A percentile compares a stretch with the other conserved stretches of the same genome.
phyloP scores from a whole-genome alignment of 2,329 filamentous ascomycete genomes.

The Akanthomyces uredinophilus region DNA sequence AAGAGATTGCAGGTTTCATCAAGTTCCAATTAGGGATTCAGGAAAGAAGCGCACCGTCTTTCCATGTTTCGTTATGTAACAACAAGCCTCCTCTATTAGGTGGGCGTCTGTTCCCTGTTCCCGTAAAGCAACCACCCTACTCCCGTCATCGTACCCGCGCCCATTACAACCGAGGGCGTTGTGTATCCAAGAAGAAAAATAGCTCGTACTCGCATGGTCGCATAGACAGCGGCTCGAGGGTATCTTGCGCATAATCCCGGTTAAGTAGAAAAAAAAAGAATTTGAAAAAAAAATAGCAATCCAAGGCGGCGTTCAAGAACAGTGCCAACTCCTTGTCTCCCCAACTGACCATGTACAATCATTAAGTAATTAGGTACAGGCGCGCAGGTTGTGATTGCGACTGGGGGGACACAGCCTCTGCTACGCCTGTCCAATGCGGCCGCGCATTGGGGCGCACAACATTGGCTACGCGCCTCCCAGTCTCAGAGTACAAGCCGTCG shows the following conservation, averaged over 20 bases:
- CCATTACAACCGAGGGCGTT: neutral
- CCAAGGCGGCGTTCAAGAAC: neutral
- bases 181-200: neutral
- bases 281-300: neutral
- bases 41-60: neutral
- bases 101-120: neutral
- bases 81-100: slow-evolving; percentile 2
- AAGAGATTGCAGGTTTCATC: neutral
- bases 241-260: slow-evolving; percentile 11
- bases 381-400: neutral
- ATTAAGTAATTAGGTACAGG: slow-evolving; percentile 2
- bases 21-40: neutral
- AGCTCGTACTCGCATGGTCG: slow-evolving; percentile 2
- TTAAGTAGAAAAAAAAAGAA: neutral
- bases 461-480: neutral
- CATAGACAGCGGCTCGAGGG: slow-evolving; percentile 12
- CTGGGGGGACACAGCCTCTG: too few species aligned
- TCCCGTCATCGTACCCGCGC: neutral
- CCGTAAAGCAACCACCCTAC: neutral
- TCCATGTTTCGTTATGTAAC: neutral
- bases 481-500: neutral
- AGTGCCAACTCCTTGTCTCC: neutral
- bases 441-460: neutral
- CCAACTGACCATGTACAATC: slow-evolving; percentile 4
- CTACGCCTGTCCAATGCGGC: neutral